Conservation (phyloP, 371 early-diverging fungal species). For the Mortierella sp. region DNA sequence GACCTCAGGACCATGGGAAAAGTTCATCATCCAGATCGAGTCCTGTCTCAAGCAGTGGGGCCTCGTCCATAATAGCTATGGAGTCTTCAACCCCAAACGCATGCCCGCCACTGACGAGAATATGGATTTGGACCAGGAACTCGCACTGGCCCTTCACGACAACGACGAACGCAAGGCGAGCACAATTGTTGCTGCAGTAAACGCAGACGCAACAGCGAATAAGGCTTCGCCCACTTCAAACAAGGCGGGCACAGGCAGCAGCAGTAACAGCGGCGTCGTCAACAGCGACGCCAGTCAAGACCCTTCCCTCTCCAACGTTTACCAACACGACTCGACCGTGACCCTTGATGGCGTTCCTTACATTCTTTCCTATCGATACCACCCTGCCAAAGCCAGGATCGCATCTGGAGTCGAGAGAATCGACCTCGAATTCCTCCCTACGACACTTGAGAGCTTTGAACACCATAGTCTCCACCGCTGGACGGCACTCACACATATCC, state of each 20-base stretch:
- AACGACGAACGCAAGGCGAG: slow-evolving; percentile 28
- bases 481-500: slow-evolving; percentile 48
- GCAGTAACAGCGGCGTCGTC: background rate
- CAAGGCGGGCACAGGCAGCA: background rate
- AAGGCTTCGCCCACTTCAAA: slow-evolving; percentile 16
- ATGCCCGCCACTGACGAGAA: slow-evolving; percentile 35
- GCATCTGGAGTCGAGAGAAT: slow-evolving; percentile 34
- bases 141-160: slow-evolving; percentile 51
- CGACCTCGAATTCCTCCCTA: slow-evolving; percentile 46
- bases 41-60: slow-evolving; percentile 45
- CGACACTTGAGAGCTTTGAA: slow-evolving; percentile 28
- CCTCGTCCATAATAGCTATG: slow-evolving; percentile 35
- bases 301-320: slow-evolving; percentile 32
- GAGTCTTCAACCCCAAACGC: slow-evolving; percentile 42
- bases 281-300: background rate
- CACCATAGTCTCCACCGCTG: slow-evolving; percentile 47
- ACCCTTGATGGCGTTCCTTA: slow-evolving; percentile 32
- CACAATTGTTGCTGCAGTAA: background rate
- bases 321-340: slow-evolving; percentile 34
- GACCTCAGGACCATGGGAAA: slow-evolving; percentile 57
- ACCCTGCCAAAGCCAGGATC: slow-evolving; percentile 52
- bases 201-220: background rate
- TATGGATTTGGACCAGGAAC: slow-evolving; percentile 34
- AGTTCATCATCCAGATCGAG: slow-evolving; percentile 57
- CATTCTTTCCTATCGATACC: slow-evolving; percentile 41